Evolutionary conservation across 768 basidiomycete species (phyloP), one percentile per base, ranked within the genome.

Genomic region (Tylopilus cervinicoccineus): DNA sequence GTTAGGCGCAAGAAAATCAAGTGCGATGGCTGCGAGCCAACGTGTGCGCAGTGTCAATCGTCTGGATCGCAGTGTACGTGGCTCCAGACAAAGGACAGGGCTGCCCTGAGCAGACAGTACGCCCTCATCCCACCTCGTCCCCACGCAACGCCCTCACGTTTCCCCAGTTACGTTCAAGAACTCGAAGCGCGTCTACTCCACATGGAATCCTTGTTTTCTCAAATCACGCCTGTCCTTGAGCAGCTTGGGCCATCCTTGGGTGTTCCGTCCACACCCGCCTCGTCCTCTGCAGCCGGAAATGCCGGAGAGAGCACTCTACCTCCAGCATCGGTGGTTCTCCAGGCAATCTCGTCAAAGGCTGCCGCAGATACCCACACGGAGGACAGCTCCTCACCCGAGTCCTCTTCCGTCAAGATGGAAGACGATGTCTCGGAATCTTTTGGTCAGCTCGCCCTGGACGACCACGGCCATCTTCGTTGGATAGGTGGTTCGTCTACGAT

Each of bases 401-500:
- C 66, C 9, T 54, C 68, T 26, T 54, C 57, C 36, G 53, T 67
- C 55, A 71, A 71, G 60, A 67, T 68, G 48, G 72, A 73, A 60
- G 86, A 88, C 56, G 89, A 90, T 69, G 77, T 92, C 57, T 82
- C 80, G 61, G 89, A 92, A 64, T 84, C 86, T 14, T 85, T 93
- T 61, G 91, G 89, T 17, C 89, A 92, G 64, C 78, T 93, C 44
- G 88, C 91, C 23, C 75, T 93, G 33, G 90, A 93, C 58, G 91
- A 92, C 63, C 86, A 91, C 55, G 90, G 90, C 27, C 88, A 91
- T 66, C 82, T 88, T 78, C 81, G 89, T 50, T 93, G 90, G 90
- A 92, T 93, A 57, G 90, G 90, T 34, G 87, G 89, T 44, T 92
- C 91, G 5, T 92, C 89, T 14, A 89, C 89, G 19, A 91, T 93